Evolutionary conservation across 495 filamentous ascomycete species (phyloP).

Genomic region (Penicillium egyptiacum): DNA sequence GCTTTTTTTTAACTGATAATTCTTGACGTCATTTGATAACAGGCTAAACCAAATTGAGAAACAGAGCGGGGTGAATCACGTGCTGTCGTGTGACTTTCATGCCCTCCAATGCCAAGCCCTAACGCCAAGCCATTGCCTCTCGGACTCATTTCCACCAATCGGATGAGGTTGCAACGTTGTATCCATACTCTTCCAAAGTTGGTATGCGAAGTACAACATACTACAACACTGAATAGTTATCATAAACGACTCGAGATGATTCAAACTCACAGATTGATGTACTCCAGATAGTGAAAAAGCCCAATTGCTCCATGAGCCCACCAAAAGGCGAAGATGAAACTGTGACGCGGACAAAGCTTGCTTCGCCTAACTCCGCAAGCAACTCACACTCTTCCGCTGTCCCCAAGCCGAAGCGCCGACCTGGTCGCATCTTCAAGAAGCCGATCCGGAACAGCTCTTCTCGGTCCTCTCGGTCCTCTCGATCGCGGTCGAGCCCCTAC

Average conservation of each 20-base stretch:
- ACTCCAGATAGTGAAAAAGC: neutral
- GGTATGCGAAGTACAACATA: neutral
- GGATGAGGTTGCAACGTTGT: neutral
- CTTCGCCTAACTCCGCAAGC: neutral
- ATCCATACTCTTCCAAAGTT: neutral
- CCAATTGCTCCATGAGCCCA: constrained; percentile 8
- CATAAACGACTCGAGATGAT: neutral
- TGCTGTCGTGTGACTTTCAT: constrained; percentile 1
- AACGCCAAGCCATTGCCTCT: neutral
- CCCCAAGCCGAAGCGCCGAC: constrained; percentile 13
- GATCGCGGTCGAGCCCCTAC: constrained; percentile 8
- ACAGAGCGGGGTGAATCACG: neutral
- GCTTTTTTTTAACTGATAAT: neutral
- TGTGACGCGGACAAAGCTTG: neutral
- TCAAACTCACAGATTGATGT: neutral
- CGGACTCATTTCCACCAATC: constrained; percentile 13
- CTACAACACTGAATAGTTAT: neutral
- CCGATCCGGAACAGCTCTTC: constrained; percentile 9
- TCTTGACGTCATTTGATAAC: constrained; percentile 16
- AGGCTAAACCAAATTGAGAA: constrained; percentile 5
- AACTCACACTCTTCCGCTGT: constrained; percentile 3
- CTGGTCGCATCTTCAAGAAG: constrained; percentile 22
- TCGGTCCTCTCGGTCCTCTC: constrained; percentile 2
- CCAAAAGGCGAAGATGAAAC: constrained; percentile 4
- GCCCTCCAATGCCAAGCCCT: constrained; percentile 2